phyloP scores from a whole-genome alignment of 2,329 filamentous ascomycete species.

The Neobulgaria alba region DNA sequence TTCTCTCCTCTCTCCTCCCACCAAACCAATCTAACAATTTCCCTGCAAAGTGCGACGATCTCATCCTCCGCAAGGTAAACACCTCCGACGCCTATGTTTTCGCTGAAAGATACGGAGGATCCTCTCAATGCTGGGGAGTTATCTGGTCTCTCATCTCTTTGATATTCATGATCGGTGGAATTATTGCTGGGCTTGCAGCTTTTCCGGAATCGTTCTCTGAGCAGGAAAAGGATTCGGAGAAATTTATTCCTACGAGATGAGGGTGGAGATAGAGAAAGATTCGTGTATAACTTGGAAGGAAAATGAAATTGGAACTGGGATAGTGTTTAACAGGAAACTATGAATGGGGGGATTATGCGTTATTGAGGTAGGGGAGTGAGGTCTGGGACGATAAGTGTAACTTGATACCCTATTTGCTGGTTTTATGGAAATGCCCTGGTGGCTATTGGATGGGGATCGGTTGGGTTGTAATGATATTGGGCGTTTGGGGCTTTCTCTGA shows the following conservation, averaged over 20 bases:
- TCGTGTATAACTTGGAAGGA: too few species aligned
- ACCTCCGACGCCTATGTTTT: slow-evolving; percentile 73
- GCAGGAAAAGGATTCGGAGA: slow-evolving; percentile 59
- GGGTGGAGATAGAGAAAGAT: too few species aligned
- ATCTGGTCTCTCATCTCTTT: slow-evolving; percentile 70
- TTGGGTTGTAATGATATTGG: too few species aligned
- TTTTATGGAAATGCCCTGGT: too few species aligned
- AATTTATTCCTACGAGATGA: slow-evolving; percentile 51
- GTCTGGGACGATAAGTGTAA: too few species aligned
- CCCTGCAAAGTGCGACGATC: slow-evolving; percentile 55
- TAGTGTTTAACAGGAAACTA: too few species aligned
- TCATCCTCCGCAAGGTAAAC: slow-evolving; percentile 74
- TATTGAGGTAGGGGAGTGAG: too few species aligned
- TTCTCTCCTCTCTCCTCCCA: background rate
- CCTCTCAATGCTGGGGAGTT: slow-evolving; percentile 72
- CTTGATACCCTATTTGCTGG: too few species aligned
- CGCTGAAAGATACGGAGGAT: slow-evolving; percentile 68
- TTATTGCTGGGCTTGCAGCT: slow-evolving; percentile 68
- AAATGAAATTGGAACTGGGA: too few species aligned
- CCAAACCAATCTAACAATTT: background rate
- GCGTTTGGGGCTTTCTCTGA: too few species aligned
- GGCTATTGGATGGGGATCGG: too few species aligned
- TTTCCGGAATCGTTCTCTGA: slow-evolving; percentile 63
- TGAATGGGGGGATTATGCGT: too few species aligned
- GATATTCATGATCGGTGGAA: slow-evolving; percentile 61